These are phyloP conservation scores for Termitomyces titanicus DNA, from an alignment of 768 basidiomycete genomes.

Conservation along the genomic window DNA sequence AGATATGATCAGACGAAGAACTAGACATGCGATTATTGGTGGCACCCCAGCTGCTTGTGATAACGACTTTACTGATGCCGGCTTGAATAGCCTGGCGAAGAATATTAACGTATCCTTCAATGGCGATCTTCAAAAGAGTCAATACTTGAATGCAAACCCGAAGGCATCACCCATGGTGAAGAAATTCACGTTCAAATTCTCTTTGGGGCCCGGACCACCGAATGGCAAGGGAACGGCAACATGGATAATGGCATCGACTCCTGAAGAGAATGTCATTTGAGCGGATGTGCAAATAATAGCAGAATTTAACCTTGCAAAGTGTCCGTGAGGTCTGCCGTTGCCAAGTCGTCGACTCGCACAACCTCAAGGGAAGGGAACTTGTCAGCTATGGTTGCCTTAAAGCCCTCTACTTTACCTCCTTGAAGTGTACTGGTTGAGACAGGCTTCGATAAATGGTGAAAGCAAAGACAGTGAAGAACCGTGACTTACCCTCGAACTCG, in stretches of 20 bases:
- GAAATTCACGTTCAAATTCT: conserved; percentile 11
- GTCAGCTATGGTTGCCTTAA: conserved; percentile 11
- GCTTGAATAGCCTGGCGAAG: conserved; percentile 31
- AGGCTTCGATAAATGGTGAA: background rate
- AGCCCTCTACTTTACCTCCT: conserved; percentile 11
- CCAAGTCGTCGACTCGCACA: conserved; percentile 18
- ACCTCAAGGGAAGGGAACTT: conserved; percentile 18
- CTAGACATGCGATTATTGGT: conserved; percentile 15
- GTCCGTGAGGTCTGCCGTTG: conserved; percentile 34
- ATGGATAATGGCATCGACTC: conserved; percentile 37
- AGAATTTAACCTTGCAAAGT: conserved; percentile 33
- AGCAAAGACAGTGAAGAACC: background rate
- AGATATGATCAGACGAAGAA: background rate
- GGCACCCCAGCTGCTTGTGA: conserved; percentile 27
- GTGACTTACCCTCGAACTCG: conserved; percentile 21
- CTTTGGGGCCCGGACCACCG: conserved; percentile 12
- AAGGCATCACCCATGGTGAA: background rate
- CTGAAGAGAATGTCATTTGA: background rate
- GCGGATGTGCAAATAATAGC: background rate
- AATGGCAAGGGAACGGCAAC: conserved; percentile 28
- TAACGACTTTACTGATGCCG: conserved; percentile 25
- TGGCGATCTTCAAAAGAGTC: conserved; percentile 20
- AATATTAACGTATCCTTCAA: conserved; percentile 33
- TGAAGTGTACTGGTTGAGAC: conserved; percentile 15
- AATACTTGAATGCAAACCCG: background rate